phyloP scores from a whole-genome alignment of 2,329 filamentous ascomycete genomes.

The Aschersonia sp. region DNA sequence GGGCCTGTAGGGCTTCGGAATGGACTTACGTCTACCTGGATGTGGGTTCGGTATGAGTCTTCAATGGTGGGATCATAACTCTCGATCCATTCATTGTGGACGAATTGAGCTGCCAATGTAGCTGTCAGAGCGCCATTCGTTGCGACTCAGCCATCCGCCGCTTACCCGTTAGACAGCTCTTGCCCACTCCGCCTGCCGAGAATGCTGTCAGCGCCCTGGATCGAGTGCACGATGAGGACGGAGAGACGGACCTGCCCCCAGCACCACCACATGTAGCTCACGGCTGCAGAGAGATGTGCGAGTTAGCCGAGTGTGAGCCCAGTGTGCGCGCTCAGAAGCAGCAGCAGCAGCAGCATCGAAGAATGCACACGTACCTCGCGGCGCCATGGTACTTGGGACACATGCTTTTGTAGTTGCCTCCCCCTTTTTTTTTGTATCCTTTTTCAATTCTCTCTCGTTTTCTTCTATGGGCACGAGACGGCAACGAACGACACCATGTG shows the following conservation, averaged over 20 bases:
- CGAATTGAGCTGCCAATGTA: constrained; percentile 58
- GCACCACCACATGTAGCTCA: constrained; percentile 71
- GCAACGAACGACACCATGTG: too few relatives aligned
- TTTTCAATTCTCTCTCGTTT: too few relatives aligned
- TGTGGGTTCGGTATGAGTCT: constrained; percentile 60
- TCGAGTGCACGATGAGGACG: too few relatives aligned
- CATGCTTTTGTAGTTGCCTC: background rate
- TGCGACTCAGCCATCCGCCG: constrained; percentile 1
- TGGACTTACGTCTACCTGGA: constrained; percentile 67
- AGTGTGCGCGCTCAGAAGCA: too few relatives aligned
- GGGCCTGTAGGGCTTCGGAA: background rate
- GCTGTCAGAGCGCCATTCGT: background rate
- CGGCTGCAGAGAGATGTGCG: constrained; percentile 29
- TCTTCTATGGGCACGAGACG: too few relatives aligned
- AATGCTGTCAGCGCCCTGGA: too few relatives aligned
- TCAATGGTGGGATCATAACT: constrained; percentile 70
- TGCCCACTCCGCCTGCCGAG: constrained; percentile 67
- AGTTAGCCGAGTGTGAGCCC: background rate
- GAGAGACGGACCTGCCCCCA: constrained; percentile 53
- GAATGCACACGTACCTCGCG: background rate
- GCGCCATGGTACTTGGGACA: background rate
- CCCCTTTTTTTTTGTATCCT: too few relatives aligned
- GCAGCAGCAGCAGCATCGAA: background rate
- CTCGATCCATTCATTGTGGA: constrained; percentile 90
- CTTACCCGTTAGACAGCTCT: constrained; percentile 81